phyloP scores from a whole-genome alignment of 345 rosid species.

The Brassica incana region DNA sequence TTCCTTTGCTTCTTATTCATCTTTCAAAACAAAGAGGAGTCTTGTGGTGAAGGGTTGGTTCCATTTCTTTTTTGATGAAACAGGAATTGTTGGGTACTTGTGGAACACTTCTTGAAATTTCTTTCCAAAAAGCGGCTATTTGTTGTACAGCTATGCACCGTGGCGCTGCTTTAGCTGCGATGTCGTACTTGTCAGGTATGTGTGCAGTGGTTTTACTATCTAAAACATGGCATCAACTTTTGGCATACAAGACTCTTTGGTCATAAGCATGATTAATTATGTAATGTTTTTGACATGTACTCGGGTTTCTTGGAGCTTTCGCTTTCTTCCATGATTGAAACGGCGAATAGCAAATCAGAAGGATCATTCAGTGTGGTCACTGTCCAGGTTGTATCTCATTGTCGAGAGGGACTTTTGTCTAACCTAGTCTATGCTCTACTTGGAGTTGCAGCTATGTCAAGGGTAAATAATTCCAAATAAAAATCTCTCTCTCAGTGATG shows the following conservation, averaged over 20 bases:
- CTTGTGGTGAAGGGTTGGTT: too few species aligned
- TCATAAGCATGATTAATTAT: constrained; percentile 2
- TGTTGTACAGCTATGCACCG: constrained; percentile 98
- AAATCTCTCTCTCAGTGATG: background rate
- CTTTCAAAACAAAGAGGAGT: too few species aligned
- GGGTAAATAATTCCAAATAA: constrained; percentile 50
- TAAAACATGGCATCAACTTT: background rate
- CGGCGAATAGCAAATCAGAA: constrained; percentile 53
- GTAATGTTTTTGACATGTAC: constrained; percentile 6
- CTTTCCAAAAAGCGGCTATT: too few species aligned
- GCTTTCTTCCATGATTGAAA: constrained; percentile 58
- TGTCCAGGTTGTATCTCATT: constrained; percentile 72
- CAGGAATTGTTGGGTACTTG: too few species aligned
- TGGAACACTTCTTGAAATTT: too few species aligned
- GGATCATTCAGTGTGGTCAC: constrained; percentile 64
- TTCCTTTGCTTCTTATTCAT: too few species aligned
- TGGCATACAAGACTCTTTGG: background rate
- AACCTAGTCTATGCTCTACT: constrained; percentile 84
- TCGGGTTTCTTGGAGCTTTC: too few species aligned
- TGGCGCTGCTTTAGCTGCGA: too few species aligned
- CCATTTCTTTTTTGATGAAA: too few species aligned
- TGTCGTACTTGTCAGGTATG: too few species aligned
- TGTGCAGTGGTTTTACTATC: too few species aligned
- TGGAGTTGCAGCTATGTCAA: constrained; percentile 95
- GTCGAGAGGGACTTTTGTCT: constrained; percentile 92